A percentile compares a stretch with the other conserved stretches of the same genome.
Conservation (phyloP, 2,329 filamentous ascomycete genomes). For the Clarireedia hainanense region DNA sequence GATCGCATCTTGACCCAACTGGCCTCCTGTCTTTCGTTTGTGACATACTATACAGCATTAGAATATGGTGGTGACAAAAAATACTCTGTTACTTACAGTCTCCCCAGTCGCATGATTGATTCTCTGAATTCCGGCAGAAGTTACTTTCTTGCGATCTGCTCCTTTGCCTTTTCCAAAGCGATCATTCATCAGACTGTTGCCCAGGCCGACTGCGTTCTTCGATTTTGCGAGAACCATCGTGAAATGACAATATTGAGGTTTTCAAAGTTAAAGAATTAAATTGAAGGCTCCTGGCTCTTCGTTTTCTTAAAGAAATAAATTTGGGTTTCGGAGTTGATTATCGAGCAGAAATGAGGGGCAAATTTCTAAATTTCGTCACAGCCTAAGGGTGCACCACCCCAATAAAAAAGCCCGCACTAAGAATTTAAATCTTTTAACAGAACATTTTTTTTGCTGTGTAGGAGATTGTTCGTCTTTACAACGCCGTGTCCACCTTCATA, state of each 20-base stretch:
- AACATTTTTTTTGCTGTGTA: background rate
- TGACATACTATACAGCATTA: constrained; percentile 60
- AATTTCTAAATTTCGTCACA: constrained; percentile 6
- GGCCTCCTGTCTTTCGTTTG: constrained; percentile 83
- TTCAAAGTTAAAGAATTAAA: background rate
- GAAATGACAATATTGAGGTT: background rate
- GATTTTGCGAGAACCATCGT: constrained; percentile 78
- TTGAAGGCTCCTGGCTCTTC: background rate
- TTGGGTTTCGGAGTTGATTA: constrained; percentile 11
- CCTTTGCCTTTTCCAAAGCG: constrained; percentile 93
- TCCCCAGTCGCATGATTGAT: constrained; percentile 76
- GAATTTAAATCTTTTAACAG: constrained; percentile 9
- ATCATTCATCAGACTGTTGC: constrained; percentile 98
- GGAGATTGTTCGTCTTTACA: background rate
- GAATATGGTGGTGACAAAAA: constrained; percentile 1
- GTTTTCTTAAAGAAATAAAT: background rate
- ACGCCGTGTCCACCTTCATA: constrained; percentile 27
- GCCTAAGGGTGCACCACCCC: constrained; percentile 11
- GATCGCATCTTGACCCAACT: constrained; percentile 99
- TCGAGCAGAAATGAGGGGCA: constrained; percentile 15
- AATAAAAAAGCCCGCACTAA: constrained; percentile 13
- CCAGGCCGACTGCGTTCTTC: constrained; percentile 89
- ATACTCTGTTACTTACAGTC: constrained; percentile 39
- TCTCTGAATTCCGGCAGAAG: constrained; percentile 45
- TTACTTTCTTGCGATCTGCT: constrained; percentile 67